Evolutionary conservation across 148 eudicot species (phyloP).

Genomic region (Cornus kousa): DNA sequence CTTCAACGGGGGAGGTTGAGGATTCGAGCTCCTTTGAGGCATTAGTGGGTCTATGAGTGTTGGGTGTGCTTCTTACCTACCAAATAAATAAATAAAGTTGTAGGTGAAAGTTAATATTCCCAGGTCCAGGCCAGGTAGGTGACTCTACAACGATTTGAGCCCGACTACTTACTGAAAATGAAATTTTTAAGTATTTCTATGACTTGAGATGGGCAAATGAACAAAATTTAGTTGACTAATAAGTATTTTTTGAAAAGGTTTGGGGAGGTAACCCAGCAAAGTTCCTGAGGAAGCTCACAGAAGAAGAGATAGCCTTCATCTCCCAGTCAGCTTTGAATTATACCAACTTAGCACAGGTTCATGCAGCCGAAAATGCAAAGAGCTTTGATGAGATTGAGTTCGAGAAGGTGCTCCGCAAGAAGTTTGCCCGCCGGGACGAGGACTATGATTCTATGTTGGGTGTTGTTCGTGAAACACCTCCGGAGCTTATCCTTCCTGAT

Average conservation of each 20-base stretch:
- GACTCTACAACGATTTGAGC: background rate
- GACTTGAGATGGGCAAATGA: background rate
- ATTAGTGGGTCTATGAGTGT: too few relatives aligned
- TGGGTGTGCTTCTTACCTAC: too few relatives aligned
- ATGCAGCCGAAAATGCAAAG: conserved; percentile 83
- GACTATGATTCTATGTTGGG: conserved; percentile 73
- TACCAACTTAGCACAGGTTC: conserved; percentile 65
- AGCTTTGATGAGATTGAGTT: conserved; percentile 71
- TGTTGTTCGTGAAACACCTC: conserved; percentile 54
- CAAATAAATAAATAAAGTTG: background rate
- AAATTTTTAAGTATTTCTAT: background rate
- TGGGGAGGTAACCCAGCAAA: conserved; percentile 94
- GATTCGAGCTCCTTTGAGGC: too few relatives aligned
- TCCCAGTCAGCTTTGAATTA: conserved; percentile 77
- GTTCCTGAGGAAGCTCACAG: conserved; percentile 83
- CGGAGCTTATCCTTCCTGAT: conserved; percentile 65
- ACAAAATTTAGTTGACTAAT: background rate
- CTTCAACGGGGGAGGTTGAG: too few relatives aligned
- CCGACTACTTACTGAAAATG: background rate
- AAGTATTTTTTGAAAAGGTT: conserved; percentile 24
- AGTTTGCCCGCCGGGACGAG: conserved; percentile 58
- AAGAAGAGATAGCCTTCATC: conserved; percentile 83
- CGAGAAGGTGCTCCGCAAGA: conserved; percentile 71
- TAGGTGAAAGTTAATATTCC: background rate
- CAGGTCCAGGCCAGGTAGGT: background rate